A percentile compares a stretch with the other conserved stretches of the same genome.
These are phyloP conservation scores for Pyrrhoderma lamaoense DNA, from an alignment of 1,284 basidiomycete species.

Conservation along the genomic window DNA sequence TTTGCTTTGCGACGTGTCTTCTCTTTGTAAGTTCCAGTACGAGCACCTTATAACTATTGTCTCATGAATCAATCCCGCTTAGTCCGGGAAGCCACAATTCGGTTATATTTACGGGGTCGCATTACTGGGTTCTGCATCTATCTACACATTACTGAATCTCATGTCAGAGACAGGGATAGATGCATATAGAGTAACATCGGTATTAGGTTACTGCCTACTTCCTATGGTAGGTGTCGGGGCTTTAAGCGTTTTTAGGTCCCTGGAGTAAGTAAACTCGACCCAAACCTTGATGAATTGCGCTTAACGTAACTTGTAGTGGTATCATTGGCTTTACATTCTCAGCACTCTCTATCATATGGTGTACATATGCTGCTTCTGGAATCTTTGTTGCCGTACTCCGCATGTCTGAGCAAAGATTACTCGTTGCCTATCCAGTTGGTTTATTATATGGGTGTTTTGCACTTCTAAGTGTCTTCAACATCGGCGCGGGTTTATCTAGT, in stretches of 20 bases:
- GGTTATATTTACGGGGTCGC: conserved; percentile 99
- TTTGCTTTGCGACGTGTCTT: conserved; percentile 88
- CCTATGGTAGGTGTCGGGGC: conserved; percentile 96
- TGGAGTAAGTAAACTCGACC: conserved; percentile 63
- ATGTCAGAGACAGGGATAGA: conserved; percentile 97
- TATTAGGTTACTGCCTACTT: conserved; percentile 94
- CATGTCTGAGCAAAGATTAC: conserved; percentile 87
- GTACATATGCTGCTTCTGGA: conserved; percentile 88
- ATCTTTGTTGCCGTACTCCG: conserved; percentile 91
- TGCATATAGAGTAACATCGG: conserved; percentile 91
- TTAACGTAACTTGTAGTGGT: conserved; percentile 42
- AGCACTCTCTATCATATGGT: conserved; percentile 82
- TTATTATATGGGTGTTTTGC: conserved; percentile 91
- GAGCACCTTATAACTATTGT: background rate
- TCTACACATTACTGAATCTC: conserved; percentile 93
- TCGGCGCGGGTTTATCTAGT: conserved; percentile 25
- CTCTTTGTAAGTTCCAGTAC: conserved; percentile 79
- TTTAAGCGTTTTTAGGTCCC: conserved; percentile 78
- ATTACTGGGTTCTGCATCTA: conserved; percentile 86
- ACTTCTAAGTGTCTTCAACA: conserved; percentile 77
- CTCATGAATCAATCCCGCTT: no score
- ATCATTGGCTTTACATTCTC: conserved; percentile 80
- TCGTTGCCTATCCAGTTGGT: conserved; percentile 92
- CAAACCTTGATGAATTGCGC: conserved; percentile 16
- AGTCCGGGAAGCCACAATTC: conserved; percentile 99